Percentiles rank a stretch among this genome's conserved stretches.
phyloP scores from a whole-genome alignment of 352 stramenopile species.

The Pythium aphanidermatum region DNA sequence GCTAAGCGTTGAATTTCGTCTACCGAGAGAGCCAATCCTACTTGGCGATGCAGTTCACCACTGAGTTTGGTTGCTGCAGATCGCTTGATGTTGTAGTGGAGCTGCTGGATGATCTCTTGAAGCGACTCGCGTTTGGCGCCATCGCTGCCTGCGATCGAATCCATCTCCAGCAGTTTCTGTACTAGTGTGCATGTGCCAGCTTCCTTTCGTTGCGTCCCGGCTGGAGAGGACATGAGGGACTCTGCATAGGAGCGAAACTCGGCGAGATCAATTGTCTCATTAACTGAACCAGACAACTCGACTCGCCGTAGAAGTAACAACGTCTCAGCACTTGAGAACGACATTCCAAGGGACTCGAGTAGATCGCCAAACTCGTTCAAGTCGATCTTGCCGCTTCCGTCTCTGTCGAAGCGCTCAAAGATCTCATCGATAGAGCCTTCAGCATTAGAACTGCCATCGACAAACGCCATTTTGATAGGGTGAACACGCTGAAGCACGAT shows the following conservation, averaged over 20 bases:
- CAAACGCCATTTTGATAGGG: constrained; percentile 22
- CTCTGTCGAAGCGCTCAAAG: constrained; percentile 47
- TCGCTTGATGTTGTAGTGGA: constrained; percentile 37
- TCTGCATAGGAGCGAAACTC: constrained; percentile 28
- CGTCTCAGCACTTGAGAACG: constrained; percentile 27
- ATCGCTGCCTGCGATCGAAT: neutral
- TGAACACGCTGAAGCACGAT: constrained; percentile 49
- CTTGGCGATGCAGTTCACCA: constrained; percentile 22
- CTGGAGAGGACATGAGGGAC: constrained; percentile 2
- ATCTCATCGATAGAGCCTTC: constrained; percentile 28
- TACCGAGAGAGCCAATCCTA: constrained; percentile 21
- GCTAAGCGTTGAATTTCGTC: constrained; percentile 32
- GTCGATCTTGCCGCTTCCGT: constrained; percentile 54
- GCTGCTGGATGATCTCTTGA: constrained; percentile 29
- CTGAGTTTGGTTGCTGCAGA: constrained; percentile 23
- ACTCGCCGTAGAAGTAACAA: constrained; percentile 46
- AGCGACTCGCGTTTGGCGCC: constrained; percentile 1
- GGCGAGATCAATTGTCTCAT: constrained; percentile 18
- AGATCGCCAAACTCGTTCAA: constrained; percentile 42
- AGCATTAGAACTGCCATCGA: constrained; percentile 11
- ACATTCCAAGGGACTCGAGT: constrained; percentile 36
- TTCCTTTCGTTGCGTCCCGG: too few species aligned
- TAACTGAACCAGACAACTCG: constrained; percentile 8
- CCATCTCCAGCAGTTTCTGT: neutral
- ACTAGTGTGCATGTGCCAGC: too few species aligned